Evolutionary conservation across 805 yeast genomes (phyloP).

Genomic region (Candida caryicola): DNA sequence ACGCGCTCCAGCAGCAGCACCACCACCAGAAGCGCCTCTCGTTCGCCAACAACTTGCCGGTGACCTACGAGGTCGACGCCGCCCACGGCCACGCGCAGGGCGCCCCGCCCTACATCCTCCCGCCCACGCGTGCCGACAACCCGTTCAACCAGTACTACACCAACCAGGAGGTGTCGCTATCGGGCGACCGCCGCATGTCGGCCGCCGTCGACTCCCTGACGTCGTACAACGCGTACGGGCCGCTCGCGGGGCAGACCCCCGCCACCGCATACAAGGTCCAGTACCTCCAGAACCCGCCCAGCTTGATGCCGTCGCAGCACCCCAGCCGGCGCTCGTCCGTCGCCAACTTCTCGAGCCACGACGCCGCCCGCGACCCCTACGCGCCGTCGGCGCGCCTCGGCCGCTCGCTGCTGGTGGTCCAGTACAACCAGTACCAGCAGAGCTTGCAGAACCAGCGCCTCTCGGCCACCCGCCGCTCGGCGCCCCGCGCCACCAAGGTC

Average conservation of each 20-base stretch:
- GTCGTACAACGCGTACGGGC: constrained; percentile 19
- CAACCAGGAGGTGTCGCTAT: constrained; percentile 33
- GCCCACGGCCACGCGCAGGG: constrained; percentile 18
- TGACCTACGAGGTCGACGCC: constrained; percentile 47
- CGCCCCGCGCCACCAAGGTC: constrained; percentile 50
- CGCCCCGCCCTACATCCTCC: constrained; percentile 32
- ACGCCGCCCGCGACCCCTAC: constrained; percentile 10
- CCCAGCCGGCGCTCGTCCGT: constrained; percentile 22
- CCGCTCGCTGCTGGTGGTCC: constrained; percentile 32
- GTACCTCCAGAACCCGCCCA: constrained; percentile 10
- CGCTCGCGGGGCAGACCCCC: constrained; percentile 5
- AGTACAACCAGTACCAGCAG: constrained; percentile 34
- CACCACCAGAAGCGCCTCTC: constrained; percentile 31
- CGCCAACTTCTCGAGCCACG: constrained; percentile 9
- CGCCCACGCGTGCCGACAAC: constrained; percentile 45
- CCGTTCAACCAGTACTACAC: constrained; percentile 44
- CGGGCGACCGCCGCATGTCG: constrained; percentile 35
- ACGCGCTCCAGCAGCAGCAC: constrained; percentile 20
- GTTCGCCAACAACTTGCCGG: constrained; percentile 47
- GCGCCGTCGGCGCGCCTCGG: constrained; percentile 15
- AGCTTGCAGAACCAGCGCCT: constrained; percentile 17
- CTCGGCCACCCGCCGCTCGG: constrained; percentile 19
- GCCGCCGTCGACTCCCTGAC: constrained; percentile 35
- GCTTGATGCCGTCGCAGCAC: constrained; percentile 5
- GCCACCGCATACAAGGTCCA: constrained; percentile 7